A percentile compares a stretch with the other conserved stretches of the same genome.
Conservation (phyloP, 495 filamentous ascomycete genomes). For the Daldinia childiae region DNA sequence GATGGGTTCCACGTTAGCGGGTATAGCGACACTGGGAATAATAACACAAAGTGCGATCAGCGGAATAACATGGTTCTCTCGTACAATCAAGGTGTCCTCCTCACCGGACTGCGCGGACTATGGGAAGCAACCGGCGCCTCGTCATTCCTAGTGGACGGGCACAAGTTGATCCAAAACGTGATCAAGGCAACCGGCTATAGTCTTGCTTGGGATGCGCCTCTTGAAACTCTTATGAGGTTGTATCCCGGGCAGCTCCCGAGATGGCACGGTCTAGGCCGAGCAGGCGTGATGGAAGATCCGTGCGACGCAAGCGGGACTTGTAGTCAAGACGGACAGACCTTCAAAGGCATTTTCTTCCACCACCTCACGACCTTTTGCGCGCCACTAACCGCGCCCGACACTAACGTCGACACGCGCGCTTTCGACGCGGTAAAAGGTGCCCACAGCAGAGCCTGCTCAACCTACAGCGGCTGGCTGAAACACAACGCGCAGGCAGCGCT, state of each 20-base stretch:
- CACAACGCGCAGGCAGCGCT: constrained; percentile 81
- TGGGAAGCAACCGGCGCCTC: constrained; percentile 75
- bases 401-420: constrained; percentile 18
- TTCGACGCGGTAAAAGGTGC: constrained; percentile 34
- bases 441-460: constrained; percentile 68
- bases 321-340: constrained; percentile 87
- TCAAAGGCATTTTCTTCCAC: constrained; percentile 95
- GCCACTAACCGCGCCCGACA: constrained; percentile 57
- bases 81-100: constrained; percentile 96
- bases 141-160: constrained; percentile 80
- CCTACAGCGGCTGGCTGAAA: constrained; percentile 76
- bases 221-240: constrained; percentile 45
- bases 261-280: constrained; percentile 81
- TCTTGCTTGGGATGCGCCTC: constrained; percentile 45
- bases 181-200: constrained; percentile 81
- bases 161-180: constrained; percentile 74
- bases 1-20: constrained; percentile 92
- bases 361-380: constrained; percentile 85
- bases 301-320: constrained; percentile 82
- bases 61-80: constrained; percentile 92
- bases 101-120: constrained; percentile 83
- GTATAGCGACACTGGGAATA: constrained; percentile 58
- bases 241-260: constrained; percentile 45
- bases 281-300: constrained; percentile 83
- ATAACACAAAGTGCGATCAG: constrained; percentile 74